Evolutionary conservation across 192 early-diverging fungal genomes (phyloP).

Genomic region (Entophlyctis helioformis): DNA sequence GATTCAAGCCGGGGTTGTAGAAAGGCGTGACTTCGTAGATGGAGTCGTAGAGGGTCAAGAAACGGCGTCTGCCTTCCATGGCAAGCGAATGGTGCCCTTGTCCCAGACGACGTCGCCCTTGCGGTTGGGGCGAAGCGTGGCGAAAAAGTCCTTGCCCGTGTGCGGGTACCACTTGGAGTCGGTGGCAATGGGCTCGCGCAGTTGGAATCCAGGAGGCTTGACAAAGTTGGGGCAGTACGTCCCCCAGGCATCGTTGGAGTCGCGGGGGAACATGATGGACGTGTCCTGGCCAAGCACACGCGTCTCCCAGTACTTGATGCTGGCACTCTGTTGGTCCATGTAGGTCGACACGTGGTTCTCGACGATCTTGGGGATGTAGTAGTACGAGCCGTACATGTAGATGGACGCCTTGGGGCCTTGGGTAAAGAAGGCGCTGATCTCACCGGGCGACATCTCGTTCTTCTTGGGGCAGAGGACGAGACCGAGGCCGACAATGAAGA

Average conservation of each 20-base stretch:
- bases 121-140: not conserved
- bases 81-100: not conserved
- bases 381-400: conserved; percentile 40
- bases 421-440: conserved; percentile 17
- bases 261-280: conserved; percentile 27
- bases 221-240: conserved; percentile 19
- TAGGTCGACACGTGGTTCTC: conserved; percentile 1
- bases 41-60: conserved; percentile 23
- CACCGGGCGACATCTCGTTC: conserved; percentile 35
- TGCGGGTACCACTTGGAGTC: conserved; percentile 15
- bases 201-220: conserved; percentile 16
- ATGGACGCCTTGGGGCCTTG: conserved; percentile 13
- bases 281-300: conserved; percentile 29
- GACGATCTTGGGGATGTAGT: conserved; percentile 12
- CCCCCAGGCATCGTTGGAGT: conserved; percentile 7
- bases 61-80: not conserved
- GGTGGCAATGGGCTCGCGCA: too few species aligned
- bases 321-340: not conserved
- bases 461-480: conserved; percentile 70
- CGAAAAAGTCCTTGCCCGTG: conserved; percentile 2
- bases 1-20: conserved; percentile 4
- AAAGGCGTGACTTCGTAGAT: conserved; percentile 27
- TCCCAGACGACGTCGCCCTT: conserved; percentile 32
- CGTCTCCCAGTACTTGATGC: conserved; percentile 16
- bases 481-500: conserved; percentile 58